Percentiles rank a stretch among this genome's conserved stretches.
Conservation (phyloP, 108 stramenopile genomes). For the Discostella pseudostelligera region DNA sequence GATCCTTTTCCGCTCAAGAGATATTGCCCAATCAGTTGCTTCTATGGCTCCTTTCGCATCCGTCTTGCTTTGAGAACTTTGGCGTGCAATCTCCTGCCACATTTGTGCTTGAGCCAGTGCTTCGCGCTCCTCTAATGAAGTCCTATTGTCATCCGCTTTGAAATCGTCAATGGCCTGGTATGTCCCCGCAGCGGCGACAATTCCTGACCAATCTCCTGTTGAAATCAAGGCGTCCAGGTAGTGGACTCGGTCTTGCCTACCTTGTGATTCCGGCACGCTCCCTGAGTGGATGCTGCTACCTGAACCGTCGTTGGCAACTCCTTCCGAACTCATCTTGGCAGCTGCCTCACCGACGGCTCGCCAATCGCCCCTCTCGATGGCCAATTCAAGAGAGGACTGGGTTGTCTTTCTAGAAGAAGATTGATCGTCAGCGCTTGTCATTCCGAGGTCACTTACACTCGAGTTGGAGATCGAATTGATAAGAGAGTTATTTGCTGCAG, state of each 20-base stretch:
- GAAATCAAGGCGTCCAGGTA: conserved; percentile 76
- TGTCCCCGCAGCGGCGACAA: conserved; percentile 64
- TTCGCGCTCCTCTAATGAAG: conserved; percentile 68
- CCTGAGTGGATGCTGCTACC: background rate
- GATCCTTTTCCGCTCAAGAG: conserved; percentile 35
- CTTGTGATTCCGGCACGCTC: conserved; percentile 3
- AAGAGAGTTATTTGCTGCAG: background rate
- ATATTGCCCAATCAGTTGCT: conserved; percentile 85
- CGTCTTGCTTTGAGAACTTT: conserved; percentile 60
- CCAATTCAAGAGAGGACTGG: conserved; percentile 44
- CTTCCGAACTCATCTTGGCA: conserved; percentile 30
- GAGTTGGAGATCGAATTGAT: conserved; percentile 2
- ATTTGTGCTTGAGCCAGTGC: conserved; percentile 79
- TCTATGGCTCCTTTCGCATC: conserved; percentile 49
- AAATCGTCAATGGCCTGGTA: conserved; percentile 45
- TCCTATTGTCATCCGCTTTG: conserved; percentile 9
- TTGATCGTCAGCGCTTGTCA: conserved; percentile 1
- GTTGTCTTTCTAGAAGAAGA: conserved; percentile 8
- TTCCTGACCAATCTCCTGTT: conserved; percentile 78
- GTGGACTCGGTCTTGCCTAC: conserved; percentile 45
- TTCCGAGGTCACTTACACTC: conserved; percentile 24
- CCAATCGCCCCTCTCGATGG: conserved; percentile 85
- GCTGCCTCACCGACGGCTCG: conserved; percentile 87
- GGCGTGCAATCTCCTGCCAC: conserved; percentile 81
- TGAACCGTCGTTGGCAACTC: conserved; percentile 4